Base-by-base conservation (phyloP, 2,329 filamentous ascomycete species). In the Xylariaceae sp. region DNA sequence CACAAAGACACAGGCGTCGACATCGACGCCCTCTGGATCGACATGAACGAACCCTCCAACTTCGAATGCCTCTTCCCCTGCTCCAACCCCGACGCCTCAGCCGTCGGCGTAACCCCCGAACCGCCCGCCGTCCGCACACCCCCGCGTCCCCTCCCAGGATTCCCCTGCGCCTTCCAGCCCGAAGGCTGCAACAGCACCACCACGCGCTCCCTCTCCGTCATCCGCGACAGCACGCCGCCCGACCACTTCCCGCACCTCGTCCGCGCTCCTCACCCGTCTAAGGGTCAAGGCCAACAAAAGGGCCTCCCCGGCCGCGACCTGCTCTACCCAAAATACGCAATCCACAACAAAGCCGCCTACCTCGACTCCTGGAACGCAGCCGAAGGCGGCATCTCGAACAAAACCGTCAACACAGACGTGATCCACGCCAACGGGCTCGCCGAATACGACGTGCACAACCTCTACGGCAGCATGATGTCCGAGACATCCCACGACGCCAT, bases 391-490 rank as follows among this genome's bases (percentile, higher is more conserved):
- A 72, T 82, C 30, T 78, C 78, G 0, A 82, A 83, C 71, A 78
- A 82, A 67, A 86, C 88, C 0, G 82, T 90, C 56, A 79, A 84
- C 63, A 88, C 87, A 0, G 82, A 90, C 68, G 74, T 90, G 7
- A 79, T 86, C 7, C 88, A 90, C 70, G 79, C 84, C 48, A 86
- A 88, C 59, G 88, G 88, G 1, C 75, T 86, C 44, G 77, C 79
- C 17, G 84, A 89, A 72, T 90, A 89, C 68, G 89, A 92, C 65
- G 88, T 85, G 0, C 89, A 92, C 71, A 92, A 92, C 66, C 73
- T 92, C 1, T 91, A 89, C 71, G 89, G 89, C 1, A 82, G 83
- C 6, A 86, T 90, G 85, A 92, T 92, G 88, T 88, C 86, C 1
- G 74, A 78, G 15, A 76, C 82, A 3, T 88, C 87, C 0, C 81